These are phyloP conservation scores for Boletus fagicola DNA, from an alignment of 768 basidiomycete genomes.

Conservation along the genomic window DNA sequence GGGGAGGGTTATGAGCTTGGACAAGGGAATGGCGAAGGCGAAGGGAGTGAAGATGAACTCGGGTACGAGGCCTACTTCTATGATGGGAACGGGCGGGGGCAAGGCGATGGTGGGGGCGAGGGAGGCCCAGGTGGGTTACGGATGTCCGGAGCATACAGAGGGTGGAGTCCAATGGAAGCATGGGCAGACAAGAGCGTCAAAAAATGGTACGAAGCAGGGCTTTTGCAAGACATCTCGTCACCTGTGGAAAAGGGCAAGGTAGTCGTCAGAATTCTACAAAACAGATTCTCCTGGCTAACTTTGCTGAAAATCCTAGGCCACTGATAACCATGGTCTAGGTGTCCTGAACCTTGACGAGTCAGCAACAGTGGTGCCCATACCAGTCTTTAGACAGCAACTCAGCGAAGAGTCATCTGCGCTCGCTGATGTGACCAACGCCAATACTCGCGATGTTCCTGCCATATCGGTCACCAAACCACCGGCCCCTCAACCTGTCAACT, in stretches of 20 bases:
- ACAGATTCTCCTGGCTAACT: constrained; percentile 16
- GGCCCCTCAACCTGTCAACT: constrained; percentile 63
- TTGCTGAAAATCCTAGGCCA: constrained; percentile 30
- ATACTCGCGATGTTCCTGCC: constrained; percentile 41
- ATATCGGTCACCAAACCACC: constrained; percentile 71
- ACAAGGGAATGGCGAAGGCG: constrained; percentile 50
- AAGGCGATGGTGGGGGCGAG: constrained; percentile 77
- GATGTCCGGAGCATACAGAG: constrained; percentile 81
- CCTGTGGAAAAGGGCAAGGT: constrained; percentile 50
- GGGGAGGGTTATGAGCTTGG: constrained; percentile 89
- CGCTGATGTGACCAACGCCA: constrained; percentile 24
- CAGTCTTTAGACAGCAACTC: constrained; percentile 46
- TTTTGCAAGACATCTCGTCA: constrained; percentile 51
- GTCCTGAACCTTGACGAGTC: constrained; percentile 42
- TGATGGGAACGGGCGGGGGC: constrained; percentile 72
- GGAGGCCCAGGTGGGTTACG: constrained; percentile 68
- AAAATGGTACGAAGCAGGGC: constrained; percentile 80
- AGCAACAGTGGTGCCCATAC: constrained; percentile 62
- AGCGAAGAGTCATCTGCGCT: constrained; percentile 22
- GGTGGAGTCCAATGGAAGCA: constrained; percentile 91
- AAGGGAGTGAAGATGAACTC: constrained; percentile 78
- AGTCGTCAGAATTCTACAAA: constrained; percentile 19
- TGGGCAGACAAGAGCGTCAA: constrained; percentile 88
- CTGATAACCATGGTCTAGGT: constrained; percentile 46
- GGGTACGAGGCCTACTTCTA: constrained; percentile 89